Evolutionary conservation across 2,329 filamentous ascomycete genomes (phyloP), one percentile per base, ranked within the genome.

Genomic region (Dactylellina sp.): DNA sequence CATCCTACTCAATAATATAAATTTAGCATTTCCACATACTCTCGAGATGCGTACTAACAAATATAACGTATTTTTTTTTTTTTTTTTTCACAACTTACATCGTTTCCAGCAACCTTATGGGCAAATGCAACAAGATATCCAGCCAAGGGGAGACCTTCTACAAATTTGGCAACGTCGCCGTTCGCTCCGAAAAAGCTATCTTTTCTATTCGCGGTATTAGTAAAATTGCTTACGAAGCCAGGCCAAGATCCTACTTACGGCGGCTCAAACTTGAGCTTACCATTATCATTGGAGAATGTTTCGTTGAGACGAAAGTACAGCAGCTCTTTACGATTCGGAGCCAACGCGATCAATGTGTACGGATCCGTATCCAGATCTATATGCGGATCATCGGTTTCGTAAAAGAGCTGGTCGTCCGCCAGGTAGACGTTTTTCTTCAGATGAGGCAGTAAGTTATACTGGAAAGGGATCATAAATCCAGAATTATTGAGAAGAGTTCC

Each of bases 301-400:
- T 20, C 11, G 12, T 22, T 20, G 11, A 49, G 46, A 22, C 7
- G 18, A 11, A 49, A 49, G 20, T 20, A 20, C 3, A 1, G 25
- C 11, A 49, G 18, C 3, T 16, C 46, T 2, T 49, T 24, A 24
- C 46, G 46, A 22, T 25, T n/a, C 9, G 12, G 3, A 7, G 46
- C 7, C 20, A 49, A 18, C 20, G 46, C 46, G 11, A 49, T 20
- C 20, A 49, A 25, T 7, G 46, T 49, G 46, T 24, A 49, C 22
- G 11, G 7, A n/a, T 49, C 46, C n/a, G n/a, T n/a, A 49, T 49
- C 46, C 18, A 24, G 18, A 49, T 49, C 46, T 25, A 49, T 16
- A 49, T 49, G 25, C 25, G 46, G 46, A 25, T 49, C 22, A 7
- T 22, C 22, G 6, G 12, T 35, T 6, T 12, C 6, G 12, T 6